Evolutionary conservation across 2,329 filamentous ascomycete species (phyloP).

Genomic region (Diatrype stigma): DNA sequence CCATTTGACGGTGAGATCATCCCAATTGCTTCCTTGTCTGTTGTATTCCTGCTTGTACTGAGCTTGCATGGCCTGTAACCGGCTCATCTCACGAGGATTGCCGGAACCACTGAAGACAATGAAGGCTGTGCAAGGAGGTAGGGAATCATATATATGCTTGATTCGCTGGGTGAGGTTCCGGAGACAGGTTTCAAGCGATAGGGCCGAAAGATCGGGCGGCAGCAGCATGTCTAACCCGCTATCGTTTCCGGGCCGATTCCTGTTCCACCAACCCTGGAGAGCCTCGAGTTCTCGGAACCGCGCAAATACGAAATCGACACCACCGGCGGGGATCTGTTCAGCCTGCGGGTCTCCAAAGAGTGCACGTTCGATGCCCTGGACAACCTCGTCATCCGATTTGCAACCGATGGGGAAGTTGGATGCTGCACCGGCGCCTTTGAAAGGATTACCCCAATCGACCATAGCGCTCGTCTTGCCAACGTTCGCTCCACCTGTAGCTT

Average conservation of each 20-base stretch:
- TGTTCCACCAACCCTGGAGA: constrained; percentile 64
- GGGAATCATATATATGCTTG: constrained; percentile 48
- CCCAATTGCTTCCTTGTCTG: constrained; percentile 60
- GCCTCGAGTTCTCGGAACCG: constrained; percentile 63
- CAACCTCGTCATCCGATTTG: constrained; percentile 55
- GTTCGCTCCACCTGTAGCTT: constrained; percentile 51
- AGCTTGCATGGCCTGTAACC: constrained; percentile 55
- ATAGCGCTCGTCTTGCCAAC: constrained; percentile 65
- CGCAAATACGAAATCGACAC: constrained; percentile 64
- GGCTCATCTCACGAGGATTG: constrained; percentile 63
- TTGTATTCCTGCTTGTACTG: constrained; percentile 63
- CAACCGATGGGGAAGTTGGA: constrained; percentile 56
- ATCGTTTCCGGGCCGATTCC: constrained; percentile 41
- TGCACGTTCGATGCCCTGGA: constrained; percentile 51
- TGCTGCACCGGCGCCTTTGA: constrained; percentile 51
- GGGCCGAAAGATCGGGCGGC: constrained; percentile 22
- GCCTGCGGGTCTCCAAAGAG: constrained; percentile 56
- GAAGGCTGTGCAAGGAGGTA: constrained; percentile 62
- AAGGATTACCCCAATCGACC: constrained; percentile 84
- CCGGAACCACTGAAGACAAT: constrained; percentile 64
- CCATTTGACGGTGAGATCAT: constrained; percentile 63
- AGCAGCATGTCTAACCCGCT: constrained; percentile 26
- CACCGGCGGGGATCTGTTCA: constrained; percentile 52
- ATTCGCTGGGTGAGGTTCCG: constrained; percentile 45
- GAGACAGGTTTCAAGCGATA: constrained; percentile 42